These are phyloP conservation scores for Paramecium primaurelia DNA, from an alignment of 73 alveolate species.

Conservation along the genomic window DNA sequence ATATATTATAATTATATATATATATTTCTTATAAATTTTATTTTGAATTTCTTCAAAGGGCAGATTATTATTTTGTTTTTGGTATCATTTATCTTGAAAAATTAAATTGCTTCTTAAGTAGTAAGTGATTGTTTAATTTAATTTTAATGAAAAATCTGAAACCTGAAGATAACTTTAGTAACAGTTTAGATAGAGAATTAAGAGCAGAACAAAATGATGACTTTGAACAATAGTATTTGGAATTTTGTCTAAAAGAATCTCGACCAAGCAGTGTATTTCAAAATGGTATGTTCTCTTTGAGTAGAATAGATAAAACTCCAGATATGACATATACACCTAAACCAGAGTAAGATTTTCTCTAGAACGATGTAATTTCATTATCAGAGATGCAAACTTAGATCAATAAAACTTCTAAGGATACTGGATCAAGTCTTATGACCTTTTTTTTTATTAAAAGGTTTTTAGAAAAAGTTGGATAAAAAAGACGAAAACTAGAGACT, in stretches of 20 bases:
- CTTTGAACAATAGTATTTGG: conserved; percentile 13
- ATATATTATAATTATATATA: too few relatives aligned
- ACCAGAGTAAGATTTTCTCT: not conserved
- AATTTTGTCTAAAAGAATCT: not conserved
- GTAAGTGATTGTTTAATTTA: not conserved
- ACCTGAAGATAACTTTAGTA: not conserved
- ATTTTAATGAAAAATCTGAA: not conserved
- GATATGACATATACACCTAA: not conserved
- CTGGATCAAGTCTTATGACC: not conserved
- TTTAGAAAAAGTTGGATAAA: not conserved
- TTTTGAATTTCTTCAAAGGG: not conserved
- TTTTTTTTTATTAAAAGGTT: not conserved
- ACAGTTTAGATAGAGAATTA: not conserved
- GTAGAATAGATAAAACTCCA: not conserved
- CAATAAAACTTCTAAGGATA: not conserved
- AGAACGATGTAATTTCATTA: not conserved
- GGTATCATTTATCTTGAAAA: not conserved
- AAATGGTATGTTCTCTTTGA: not conserved
- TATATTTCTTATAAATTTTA: not conserved
- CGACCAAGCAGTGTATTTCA: not conserved
- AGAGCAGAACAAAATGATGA: not conserved
- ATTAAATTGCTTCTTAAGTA: not conserved
- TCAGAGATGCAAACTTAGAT: not conserved
- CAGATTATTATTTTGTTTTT: not conserved
- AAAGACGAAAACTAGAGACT: not conserved